Evolutionary conservation across 2,329 filamentous ascomycete species (phyloP).

Genomic region (Huntiella omanensis): DNA sequence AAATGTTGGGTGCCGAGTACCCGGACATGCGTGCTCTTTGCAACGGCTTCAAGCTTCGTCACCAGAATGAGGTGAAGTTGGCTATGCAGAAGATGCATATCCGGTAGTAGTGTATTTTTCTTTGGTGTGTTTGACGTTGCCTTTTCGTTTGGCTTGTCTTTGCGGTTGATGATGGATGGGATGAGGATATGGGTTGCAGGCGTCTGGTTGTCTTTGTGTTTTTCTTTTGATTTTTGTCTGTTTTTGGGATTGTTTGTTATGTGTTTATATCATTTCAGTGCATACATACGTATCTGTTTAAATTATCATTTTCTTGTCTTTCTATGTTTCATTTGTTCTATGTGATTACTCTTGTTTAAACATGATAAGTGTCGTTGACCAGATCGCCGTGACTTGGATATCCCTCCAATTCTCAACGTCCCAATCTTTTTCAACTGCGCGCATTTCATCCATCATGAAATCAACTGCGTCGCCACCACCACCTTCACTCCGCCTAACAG

Average conservation of each 20-base stretch:
- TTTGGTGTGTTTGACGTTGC: background rate
- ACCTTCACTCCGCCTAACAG: conserved; percentile 29
- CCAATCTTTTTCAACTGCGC: conserved; percentile 34
- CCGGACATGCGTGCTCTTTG: conserved; percentile 89
- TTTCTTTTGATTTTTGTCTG: background rate
- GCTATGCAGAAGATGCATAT: conserved; percentile 14
- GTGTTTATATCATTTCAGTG: too few relatives aligned
- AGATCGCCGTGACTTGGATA: conserved; percentile 36
- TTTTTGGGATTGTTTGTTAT: too few relatives aligned
- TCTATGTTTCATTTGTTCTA: too few relatives aligned
- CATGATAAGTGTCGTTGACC: conserved; percentile 41
- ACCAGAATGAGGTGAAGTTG: conserved; percentile 47
- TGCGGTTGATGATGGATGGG: background rate
- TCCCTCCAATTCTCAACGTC: conserved; percentile 31
- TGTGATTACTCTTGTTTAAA: conserved; percentile 23
- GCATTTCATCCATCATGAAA: conserved; percentile 38
- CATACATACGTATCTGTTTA: too few relatives aligned
- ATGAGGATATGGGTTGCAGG: background rate
- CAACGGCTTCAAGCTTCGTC: conserved; percentile 89
- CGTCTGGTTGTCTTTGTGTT: background rate
- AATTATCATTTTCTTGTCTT: too few relatives aligned
- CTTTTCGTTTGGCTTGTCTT: background rate
- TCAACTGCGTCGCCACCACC: conserved; percentile 44
- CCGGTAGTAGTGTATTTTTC: background rate
- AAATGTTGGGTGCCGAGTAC: conserved; percentile 74